Evolutionary conservation across 352 stramenopile genomes (phyloP).

Genomic region (Phytophthora colocasiae): DNA sequence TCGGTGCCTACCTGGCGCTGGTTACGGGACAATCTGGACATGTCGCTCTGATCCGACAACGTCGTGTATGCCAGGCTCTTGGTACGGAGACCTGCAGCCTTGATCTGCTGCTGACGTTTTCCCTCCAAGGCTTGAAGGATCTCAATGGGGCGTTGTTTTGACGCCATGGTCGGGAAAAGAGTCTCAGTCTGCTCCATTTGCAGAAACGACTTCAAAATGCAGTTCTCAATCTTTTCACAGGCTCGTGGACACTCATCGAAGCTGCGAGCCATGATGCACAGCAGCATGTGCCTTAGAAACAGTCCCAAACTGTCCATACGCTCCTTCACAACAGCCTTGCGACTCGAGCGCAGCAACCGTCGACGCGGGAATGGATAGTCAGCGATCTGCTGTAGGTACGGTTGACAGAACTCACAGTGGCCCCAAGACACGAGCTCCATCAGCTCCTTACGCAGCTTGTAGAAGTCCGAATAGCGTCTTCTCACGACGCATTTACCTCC

Average conservation of each 20-base stretch:
- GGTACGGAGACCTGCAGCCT: slow-evolving; percentile 63
- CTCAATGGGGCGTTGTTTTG: slow-evolving; percentile 66
- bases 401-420: slow-evolving; percentile 73
- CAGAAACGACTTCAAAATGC: slow-evolving; percentile 78
- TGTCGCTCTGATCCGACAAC: slow-evolving; percentile 50
- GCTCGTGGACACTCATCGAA: slow-evolving; percentile 78
- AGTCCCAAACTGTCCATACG: slow-evolving; percentile 85
- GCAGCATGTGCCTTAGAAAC: slow-evolving; percentile 80
- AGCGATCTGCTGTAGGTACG: slow-evolving; percentile 71
- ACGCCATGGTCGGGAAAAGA: slow-evolving; percentile 58
- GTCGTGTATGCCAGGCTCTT: slow-evolving; percentile 54
- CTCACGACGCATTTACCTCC: slow-evolving; percentile 79
- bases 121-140: slow-evolving; percentile 77
- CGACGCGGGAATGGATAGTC: slow-evolving; percentile 83
- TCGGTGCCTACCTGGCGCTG: slow-evolving; percentile 66
- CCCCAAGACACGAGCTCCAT: slow-evolving; percentile 82
- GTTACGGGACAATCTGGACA: slow-evolving; percentile 39
- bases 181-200: slow-evolving; percentile 69
- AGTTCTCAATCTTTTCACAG: slow-evolving; percentile 71
- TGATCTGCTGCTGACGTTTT: slow-evolving; percentile 75
- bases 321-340: slow-evolving; percentile 76
- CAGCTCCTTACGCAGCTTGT: slow-evolving; percentile 84
- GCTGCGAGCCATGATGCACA: slow-evolving; percentile 71
- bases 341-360: slow-evolving; percentile 77
- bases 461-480: slow-evolving; percentile 89